Evolutionary conservation across 352 stramenopile genomes (phyloP), one percentile per base, ranked within the genome.

Genomic region (Globisporangium okanoganense): DNA sequence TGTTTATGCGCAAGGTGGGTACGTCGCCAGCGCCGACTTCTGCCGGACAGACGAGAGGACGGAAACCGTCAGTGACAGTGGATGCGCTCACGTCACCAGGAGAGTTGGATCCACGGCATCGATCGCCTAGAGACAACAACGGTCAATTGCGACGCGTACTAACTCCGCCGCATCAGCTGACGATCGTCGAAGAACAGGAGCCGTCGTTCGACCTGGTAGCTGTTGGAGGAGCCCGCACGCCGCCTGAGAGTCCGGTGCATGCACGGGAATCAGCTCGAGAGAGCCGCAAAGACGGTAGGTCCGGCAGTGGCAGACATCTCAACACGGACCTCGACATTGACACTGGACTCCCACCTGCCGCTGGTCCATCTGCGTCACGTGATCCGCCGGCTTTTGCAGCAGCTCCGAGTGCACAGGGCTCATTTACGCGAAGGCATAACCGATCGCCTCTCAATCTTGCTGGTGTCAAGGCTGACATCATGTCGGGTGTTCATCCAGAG

Each of bases 1-100:
- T 90, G 24, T 94, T 95, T 35, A 58, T 61, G 53, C 75, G 82
- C 12, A 71, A 72, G 18, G 25, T 61, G n/a, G 60, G 52, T 13
- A 41, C 24, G 44, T 62, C 56, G 5, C 27, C 44, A 27, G 36
- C 33, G 18, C 16, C 31, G 4, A 22, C 16, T 25, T 16, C 35
- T 38, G n/a, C 10, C 13, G 43, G 43, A 12, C 29, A 44, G 24
- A 12, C 49, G 13, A 52, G 64, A 49, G 69, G 68, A 18, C 54
- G 67, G 20, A 78, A 72, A 6, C 60, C 73, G 29, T 81, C 75
- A 1, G 58, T 82, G 22, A 72, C 63, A 10, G 62, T 73, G 20
- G 75, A 82, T 20, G n/a, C 43, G 31, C 24, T 67, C 24, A 31
- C 59, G 3, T 67, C 60, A n/a, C 64, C 64, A 33, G 53, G 47